phyloP scores from a whole-genome alignment of 176 grass and related monocot species.

The Microstegium vimineum region DNA sequence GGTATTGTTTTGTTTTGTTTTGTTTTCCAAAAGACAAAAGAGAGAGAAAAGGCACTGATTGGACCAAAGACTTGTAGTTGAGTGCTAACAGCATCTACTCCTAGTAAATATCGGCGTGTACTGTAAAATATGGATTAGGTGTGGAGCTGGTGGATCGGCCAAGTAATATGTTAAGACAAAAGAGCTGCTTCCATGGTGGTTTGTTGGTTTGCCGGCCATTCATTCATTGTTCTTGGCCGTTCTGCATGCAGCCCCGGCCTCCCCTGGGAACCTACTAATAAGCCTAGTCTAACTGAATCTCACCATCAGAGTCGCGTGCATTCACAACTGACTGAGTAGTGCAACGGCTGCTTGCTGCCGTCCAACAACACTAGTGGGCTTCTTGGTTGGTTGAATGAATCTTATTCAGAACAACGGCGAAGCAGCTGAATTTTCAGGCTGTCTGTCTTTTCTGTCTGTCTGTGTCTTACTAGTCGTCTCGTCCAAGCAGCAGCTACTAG shows the following conservation, averaged over 20 bases:
- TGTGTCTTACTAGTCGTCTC: background rate
- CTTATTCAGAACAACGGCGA: background rate
- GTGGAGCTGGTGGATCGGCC: background rate
- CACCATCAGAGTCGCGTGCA: background rate
- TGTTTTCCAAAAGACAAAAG: background rate
- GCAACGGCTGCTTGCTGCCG: background rate
- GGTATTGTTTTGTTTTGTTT: background rate
- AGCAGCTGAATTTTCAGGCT: constrained; percentile 24
- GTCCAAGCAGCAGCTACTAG: background rate
- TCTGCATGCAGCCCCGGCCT: background rate
- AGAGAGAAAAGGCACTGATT: background rate
- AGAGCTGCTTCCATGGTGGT: background rate
- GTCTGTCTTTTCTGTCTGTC: background rate
- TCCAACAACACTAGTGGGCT: background rate
- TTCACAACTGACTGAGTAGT: constrained; percentile 36
- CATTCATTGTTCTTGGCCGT: constrained; percentile 11
- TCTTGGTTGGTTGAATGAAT: background rate
- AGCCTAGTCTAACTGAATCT: background rate
- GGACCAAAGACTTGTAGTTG: background rate
- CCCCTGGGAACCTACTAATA: background rate
- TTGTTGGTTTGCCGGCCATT: background rate
- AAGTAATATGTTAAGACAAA: background rate
- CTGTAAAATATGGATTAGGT: background rate
- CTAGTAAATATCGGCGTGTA: background rate
- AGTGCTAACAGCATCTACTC: background rate